phyloP scores from a whole-genome alignment of 805 yeast genomes.

The Metschnikowia aberdeeniae region DNA sequence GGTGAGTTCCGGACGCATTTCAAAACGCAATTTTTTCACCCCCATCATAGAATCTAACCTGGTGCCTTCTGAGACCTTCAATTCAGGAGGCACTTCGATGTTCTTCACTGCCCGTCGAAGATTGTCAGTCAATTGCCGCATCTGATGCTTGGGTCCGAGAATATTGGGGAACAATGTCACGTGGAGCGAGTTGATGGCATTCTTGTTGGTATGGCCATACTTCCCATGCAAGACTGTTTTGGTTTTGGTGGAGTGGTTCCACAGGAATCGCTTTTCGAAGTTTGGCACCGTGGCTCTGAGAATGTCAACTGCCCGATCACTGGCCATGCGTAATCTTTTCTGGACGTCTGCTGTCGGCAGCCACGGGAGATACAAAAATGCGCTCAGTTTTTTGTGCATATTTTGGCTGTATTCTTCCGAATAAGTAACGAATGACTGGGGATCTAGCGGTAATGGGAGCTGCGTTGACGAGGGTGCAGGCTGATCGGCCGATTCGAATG shows the following conservation, averaged over 20 bases:
- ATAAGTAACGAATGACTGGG: slow-evolving; percentile 7
- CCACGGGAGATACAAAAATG: slow-evolving; percentile 21
- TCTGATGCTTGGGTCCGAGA: background rate
- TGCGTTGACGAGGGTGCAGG: background rate
- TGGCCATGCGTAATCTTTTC: slow-evolving; percentile 4
- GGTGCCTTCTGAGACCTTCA: background rate
- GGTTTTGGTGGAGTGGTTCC: slow-evolving; percentile 5
- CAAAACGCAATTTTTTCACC: background rate
- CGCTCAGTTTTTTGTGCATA: slow-evolving; percentile 11
- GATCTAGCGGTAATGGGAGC: background rate
- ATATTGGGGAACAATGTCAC: slow-evolving; percentile 17
- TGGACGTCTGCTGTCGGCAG: slow-evolving; percentile 6
- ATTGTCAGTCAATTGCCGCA: background rate
- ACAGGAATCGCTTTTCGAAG: slow-evolving; percentile 6
- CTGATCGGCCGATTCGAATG: background rate
- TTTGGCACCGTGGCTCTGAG: slow-evolving; percentile 1
- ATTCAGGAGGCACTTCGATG: slow-evolving; percentile 2
- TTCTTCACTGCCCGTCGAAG: slow-evolving; percentile 4
- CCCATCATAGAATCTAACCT: slow-evolving; percentile 5
- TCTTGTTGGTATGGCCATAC: slow-evolving; percentile 7
- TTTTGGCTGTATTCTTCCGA: slow-evolving; percentile 22
- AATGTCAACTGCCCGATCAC: slow-evolving; percentile 3
- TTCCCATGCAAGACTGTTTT: slow-evolving; percentile 6
- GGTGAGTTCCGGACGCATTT: slow-evolving; percentile 2
- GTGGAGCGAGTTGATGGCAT: slow-evolving; percentile 14